Conservation (phyloP, 2,329 filamentous ascomycete genomes). For the Aspergillus sp. region DNA sequence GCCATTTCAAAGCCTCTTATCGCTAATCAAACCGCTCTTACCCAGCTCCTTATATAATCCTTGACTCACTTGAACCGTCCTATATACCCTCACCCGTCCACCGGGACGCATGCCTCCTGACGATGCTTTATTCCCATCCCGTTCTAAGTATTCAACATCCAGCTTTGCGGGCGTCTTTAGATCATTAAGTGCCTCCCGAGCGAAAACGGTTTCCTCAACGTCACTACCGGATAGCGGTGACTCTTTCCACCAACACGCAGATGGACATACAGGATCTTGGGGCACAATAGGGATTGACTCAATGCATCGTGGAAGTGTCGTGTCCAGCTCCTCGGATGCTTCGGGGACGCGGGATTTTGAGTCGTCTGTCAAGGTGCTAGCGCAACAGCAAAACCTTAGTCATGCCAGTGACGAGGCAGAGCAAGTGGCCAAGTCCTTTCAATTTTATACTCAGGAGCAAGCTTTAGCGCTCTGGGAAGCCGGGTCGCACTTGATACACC, state of each 20-base stretch:
- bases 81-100: constrained; percentile 22
- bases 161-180: constrained; percentile 46
- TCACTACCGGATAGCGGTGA: constrained; percentile 34
- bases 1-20: constrained; percentile 10
- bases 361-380: constrained; percentile 33
- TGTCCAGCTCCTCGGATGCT: constrained; percentile 40
- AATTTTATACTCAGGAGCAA: constrained; percentile 41
- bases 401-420: constrained; percentile 42
- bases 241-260: constrained; percentile 28
- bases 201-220: constrained; percentile 40
- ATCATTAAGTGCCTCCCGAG: constrained; percentile 40
- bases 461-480: constrained; percentile 42
- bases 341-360: constrained; percentile 40
- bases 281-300: constrained; percentile 38
- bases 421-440: constrained; percentile 30
- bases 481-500: constrained; percentile 37
- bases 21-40: constrained; percentile 12
- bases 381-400: constrained; percentile 34
- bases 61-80: constrained; percentile 13
- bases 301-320: constrained; percentile 43
- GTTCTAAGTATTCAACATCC: constrained; percentile 37
- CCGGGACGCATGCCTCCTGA: constrained; percentile 43
- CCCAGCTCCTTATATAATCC: constrained; percentile 22
- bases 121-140: constrained; percentile 38
- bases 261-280: constrained; percentile 35